Conservation (phyloP, 2,329 filamentous ascomycete species). For the Fusarium secorum region DNA sequence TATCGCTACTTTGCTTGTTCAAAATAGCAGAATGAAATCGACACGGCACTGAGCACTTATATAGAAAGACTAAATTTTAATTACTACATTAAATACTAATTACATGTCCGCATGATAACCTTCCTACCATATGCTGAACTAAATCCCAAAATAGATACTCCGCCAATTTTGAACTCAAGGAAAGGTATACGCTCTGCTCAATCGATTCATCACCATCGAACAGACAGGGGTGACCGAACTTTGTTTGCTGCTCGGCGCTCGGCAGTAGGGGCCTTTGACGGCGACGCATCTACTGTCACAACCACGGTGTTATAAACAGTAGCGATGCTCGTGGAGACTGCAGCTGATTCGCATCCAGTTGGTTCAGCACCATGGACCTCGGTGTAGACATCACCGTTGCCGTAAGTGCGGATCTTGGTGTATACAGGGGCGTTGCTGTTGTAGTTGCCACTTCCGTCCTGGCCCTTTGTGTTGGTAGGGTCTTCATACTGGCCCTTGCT, state of each 20-base stretch:
- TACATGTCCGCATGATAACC: constrained; percentile 12
- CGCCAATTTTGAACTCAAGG: constrained; percentile 1
- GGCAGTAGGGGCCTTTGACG: constrained; percentile 12
- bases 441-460: background rate
- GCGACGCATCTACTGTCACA: constrained; percentile 39
- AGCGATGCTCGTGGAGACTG: constrained; percentile 43
- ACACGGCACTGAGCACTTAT: background rate
- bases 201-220: constrained; percentile 18
- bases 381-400: constrained; percentile 15
- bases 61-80: constrained; percentile 5
- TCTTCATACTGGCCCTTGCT: constrained; percentile 13
- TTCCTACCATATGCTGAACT: background rate
- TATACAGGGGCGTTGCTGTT: constrained; percentile 18
- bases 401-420: constrained; percentile 30
- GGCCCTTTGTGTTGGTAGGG: constrained; percentile 21
- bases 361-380: constrained; percentile 14
- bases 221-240: constrained; percentile 21
- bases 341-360: constrained; percentile 35
- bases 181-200: background rate
- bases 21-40: too few relatives aligned
- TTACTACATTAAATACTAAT: constrained; percentile 22
- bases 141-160: background rate
- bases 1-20: background rate
- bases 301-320: constrained; percentile 51
- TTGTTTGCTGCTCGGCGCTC: constrained; percentile 8